Evolutionary conservation across 2,329 filamentous ascomycete genomes (phyloP), one percentile per base, ranked within the genome.

Genomic region (Penicillium oxalicum): DNA sequence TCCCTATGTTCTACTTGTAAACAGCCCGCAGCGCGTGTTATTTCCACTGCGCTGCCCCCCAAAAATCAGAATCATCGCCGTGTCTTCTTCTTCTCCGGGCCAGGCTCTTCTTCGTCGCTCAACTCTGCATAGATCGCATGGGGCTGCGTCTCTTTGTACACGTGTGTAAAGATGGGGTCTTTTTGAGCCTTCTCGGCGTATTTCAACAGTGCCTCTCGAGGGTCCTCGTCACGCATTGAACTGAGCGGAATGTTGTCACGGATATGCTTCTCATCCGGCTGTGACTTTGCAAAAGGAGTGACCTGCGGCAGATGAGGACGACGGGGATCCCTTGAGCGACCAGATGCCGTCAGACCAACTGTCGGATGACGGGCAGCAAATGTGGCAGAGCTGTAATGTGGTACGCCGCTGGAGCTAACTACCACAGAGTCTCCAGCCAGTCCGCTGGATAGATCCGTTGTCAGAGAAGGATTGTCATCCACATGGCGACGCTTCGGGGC

Each of bases 191-290:
- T 85, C 47, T 95, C 88, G 34, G 90, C 91, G 75, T 97, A 98
- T 73, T 94, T 96, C 51, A 98, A 73, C 63, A 98, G 73, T 40
- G 93, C 93, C 70, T 95, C 93, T 55, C 93, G 78, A 0, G 93
- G 93, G 73, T 98, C 93, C 68, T 98, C 93, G 69, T 98, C 91
- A 41, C 95, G 78, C 88, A 98, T 95, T 54, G 82, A 84, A 54
- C 89, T 91, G 9, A 97, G 78, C 27, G 91, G 89, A 45, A 97
- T 95, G 56, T 87, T 88, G 64, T 91, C 82, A 60, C 84, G 85
- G 52, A 98, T 88, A 66, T 94, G 88, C 61, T 86, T 86, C 67
- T 91, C 87, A 67, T 97, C 91, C 0, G 91, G 91, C 61, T 93
- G 87, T 51, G 79, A 87, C 69, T 94, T 93, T 60, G 88, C 86